Base-by-base conservation (phyloP, 805 yeast genomes). In the Yarrowia yakushimensis region DNA sequence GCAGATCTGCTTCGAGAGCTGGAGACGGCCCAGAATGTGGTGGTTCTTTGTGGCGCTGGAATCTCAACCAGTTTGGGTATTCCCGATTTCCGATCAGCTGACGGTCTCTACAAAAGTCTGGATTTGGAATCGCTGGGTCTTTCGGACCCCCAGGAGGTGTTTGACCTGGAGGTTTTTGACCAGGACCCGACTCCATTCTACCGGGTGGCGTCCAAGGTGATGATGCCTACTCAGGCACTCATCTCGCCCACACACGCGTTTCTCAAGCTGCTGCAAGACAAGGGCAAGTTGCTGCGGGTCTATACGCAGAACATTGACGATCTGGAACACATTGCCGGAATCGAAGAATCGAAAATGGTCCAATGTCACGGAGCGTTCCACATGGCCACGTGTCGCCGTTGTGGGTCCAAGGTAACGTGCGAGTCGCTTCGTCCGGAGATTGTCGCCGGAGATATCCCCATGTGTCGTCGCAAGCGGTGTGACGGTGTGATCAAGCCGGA, bases 311-410 rank as follows among this genome's bases (percentile, higher is more conserved):
- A 91, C 70, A 91, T 91, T 59, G 97, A 91, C 73, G 90, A 91
- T 70, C 72, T 91, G 66, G 97, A 90, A 74, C 81, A 82, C n/a
- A 82, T 83, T 66, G 96, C 88, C 0, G 97, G 97, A 4, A 79
- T 91, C 8, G 72, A 77, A 8, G 73, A 79, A 1, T 89, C 85
- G 8, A 85, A 84, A 67, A 72, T 88, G 66, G 87, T 91, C 23
- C 97, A 90, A 73, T 91, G 97, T 71, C 97, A 91, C 74, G 97
- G 97, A 1, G 88, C 96, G 1, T 91, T 91, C 74, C 96, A 96
- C 0, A 81, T 83, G 0, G 97, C 97, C 9, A 83, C 91, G 3
- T 91, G 97, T 71, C 79, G 85, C 34, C 85, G 92, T 2, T 91
- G 97, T 72, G 80, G 82, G 55, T 81, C 81, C 71, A 76, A 80